Percentiles rank a stretch among this genome's conserved stretches.
phyloP scores from a whole-genome alignment of 1,284 basidiomycete genomes.

The Microbotryomycetes sp. region DNA sequence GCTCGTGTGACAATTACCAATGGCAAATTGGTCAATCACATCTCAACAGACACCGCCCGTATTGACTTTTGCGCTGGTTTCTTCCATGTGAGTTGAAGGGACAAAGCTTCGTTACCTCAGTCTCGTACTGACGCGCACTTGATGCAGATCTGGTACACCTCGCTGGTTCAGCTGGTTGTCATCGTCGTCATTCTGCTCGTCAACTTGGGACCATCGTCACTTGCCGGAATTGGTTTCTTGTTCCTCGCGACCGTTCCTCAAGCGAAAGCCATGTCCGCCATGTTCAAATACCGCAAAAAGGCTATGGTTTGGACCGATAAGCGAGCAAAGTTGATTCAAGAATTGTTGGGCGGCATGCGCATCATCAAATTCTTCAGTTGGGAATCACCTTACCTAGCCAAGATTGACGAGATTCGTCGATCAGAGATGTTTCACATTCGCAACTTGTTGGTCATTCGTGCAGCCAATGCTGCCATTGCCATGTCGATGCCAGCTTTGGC shows the following conservation, averaged over 20 bases:
- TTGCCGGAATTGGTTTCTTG: slow-evolving; percentile 79
- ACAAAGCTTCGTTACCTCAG: background rate
- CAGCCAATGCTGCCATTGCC: slow-evolving; percentile 60
- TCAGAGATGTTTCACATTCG: slow-evolving; percentile 75
- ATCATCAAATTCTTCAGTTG: slow-evolving; percentile 76
- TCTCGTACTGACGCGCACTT: slow-evolving; percentile 6
- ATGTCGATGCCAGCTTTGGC: slow-evolving; percentile 67
- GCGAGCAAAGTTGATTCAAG: slow-evolving; percentile 73
- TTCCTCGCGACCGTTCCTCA: slow-evolving; percentile 55
- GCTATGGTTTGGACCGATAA: slow-evolving; percentile 86
- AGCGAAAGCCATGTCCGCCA: slow-evolving; percentile 62
- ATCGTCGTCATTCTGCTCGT: slow-evolving; percentile 62
- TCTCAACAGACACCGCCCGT: slow-evolving; percentile 83
- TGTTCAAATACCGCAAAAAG: slow-evolving; percentile 65
- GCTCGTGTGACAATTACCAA: slow-evolving; percentile 76
- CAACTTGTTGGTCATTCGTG: slow-evolving; percentile 60
- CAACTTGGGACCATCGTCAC: slow-evolving; percentile 68
- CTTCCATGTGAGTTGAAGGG: slow-evolving; percentile 65
- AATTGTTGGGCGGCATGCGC: slow-evolving; percentile 74
- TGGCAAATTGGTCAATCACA: slow-evolving; percentile 83
- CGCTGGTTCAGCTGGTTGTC: slow-evolving; percentile 52
- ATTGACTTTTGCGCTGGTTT: slow-evolving; percentile 78
- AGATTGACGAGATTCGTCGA: slow-evolving; percentile 62
- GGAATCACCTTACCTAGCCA: slow-evolving; percentile 55
- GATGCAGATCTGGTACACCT: slow-evolving; percentile 12